These are phyloP conservation scores for Alternaria tenuissima DNA, from an alignment of 2,329 filamentous ascomycete genomes.

Conservation along the genomic window DNA sequence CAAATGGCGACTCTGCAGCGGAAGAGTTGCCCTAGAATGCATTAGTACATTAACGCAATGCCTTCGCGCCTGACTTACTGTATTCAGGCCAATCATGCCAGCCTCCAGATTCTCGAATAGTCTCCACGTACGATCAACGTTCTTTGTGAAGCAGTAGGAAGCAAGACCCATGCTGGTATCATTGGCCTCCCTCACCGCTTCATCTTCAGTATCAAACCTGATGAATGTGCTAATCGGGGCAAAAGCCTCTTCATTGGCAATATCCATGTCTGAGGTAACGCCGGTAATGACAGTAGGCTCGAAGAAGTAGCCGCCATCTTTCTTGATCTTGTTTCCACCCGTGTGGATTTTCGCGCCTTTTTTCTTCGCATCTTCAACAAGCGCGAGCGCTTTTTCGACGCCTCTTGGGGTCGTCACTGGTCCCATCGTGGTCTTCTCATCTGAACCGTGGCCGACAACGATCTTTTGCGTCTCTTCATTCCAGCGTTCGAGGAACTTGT, in stretches of 20 bases:
- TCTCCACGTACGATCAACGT: constrained; percentile 71
- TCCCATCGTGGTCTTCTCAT: constrained; percentile 66
- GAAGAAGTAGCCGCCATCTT: constrained; percentile 70
- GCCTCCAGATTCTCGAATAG: constrained; percentile 73
- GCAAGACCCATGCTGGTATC: constrained; percentile 70
- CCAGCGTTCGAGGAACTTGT: constrained; percentile 64
- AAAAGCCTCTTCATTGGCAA: constrained; percentile 69
- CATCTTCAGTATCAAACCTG: constrained; percentile 71
- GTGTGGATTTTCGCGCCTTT: constrained; percentile 70
- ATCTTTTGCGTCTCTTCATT: constrained; percentile 64
- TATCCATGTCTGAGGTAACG: constrained; percentile 66
- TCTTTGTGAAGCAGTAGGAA: constrained; percentile 74
- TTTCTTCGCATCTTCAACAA: constrained; percentile 70
- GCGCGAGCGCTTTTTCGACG: constrained; percentile 64
- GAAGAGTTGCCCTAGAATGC: constrained; percentile 63
- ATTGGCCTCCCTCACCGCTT: constrained; percentile 68
- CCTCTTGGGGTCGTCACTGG: constrained; percentile 65
- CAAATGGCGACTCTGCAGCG: constrained; percentile 72
- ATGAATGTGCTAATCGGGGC: constrained; percentile 71
- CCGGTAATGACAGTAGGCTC: constrained; percentile 71
- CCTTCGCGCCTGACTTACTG: constrained; percentile 50
- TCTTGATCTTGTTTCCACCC: constrained; percentile 63
- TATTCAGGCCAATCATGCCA: constrained; percentile 74
- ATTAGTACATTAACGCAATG: constrained; percentile 11
- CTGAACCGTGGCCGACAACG: constrained; percentile 68